A percentile compares a stretch with the other conserved stretches of the same genome.
These are phyloP conservation scores for Helianthus annuus DNA, from an alignment of 129 eudicot genomes.

Conservation along the genomic window HanXRQr2.0-SUNRISE NC_035433.2:6629089-6629588, in stretches of 20 bases:
- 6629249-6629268: no score
- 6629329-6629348: conserved; percentile 38
- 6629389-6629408: conserved; percentile 13
- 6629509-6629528: conserved; percentile 49
- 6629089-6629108: no score
- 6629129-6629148: no score
- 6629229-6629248: no score
- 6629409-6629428: conserved; percentile 15
- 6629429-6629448: conserved; percentile 31
- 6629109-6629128: no score
- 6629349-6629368: conserved; percentile 31
- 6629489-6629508: conserved; percentile 31
- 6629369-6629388: conserved; percentile 23
- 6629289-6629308: background rate
- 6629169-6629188: no score
- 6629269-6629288: no score
- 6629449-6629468: conserved; percentile 14
- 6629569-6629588: conserved; percentile 62
- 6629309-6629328: conserved; percentile 18
- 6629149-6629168: no score
- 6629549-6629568: conserved; percentile 75
- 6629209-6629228: no score
- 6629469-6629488: conserved; percentile 18
- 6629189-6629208: no score
- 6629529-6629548: conserved; percentile 97